Base-by-base conservation (phyloP, 176 grass and related monocot species). In the Cenchrus fungigraminus region DNA sequence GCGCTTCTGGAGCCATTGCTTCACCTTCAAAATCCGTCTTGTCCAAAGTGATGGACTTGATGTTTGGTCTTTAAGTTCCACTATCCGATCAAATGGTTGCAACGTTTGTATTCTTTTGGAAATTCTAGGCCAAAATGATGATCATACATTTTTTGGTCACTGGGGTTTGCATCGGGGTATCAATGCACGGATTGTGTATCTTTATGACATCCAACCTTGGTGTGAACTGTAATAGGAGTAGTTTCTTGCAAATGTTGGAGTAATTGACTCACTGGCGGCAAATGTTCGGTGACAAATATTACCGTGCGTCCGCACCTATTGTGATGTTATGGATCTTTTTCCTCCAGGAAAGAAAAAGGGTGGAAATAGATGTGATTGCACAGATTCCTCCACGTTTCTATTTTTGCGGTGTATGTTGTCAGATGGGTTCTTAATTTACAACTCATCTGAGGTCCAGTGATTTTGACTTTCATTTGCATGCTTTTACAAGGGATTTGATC, bases 31-130 rank as follows among this genome's bases (percentile, higher is more conserved):
- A 94, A 77, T 92, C 97, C 0, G 78, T 89, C 13, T 32, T 94
- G 54, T 94, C 97, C 74, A 92, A 93, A 87, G 91, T 92, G 28
- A 85, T 99, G 78, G 97, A 99, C 74, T 77, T 99, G 65, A 91
- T 99, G 88, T 96, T 99, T 79, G 94, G 97, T 68, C 83, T 98
- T 25, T 98, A 86, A 92, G 28, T 44, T 74, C 28, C 14, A 55
- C 19, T 54, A 25, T 3, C 19, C 15, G 34, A 25, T 54, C 25
- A 55, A 65, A 37, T 57, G 12, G 10, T 63, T 44, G 28, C 25
- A 43, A 2, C 20, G 12, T n/a, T 43, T 43, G 8, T 46, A 10
- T 50, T 31, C 5, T 68, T 84, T 56, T 58, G 34, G 56, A n/a
- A 46, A 50, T 17, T 70, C 25, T 45, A 56, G 45, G 44, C 49